Conservation (phyloP, 2,329 filamentous ascomycete species). For the Nemania serpens region DNA sequence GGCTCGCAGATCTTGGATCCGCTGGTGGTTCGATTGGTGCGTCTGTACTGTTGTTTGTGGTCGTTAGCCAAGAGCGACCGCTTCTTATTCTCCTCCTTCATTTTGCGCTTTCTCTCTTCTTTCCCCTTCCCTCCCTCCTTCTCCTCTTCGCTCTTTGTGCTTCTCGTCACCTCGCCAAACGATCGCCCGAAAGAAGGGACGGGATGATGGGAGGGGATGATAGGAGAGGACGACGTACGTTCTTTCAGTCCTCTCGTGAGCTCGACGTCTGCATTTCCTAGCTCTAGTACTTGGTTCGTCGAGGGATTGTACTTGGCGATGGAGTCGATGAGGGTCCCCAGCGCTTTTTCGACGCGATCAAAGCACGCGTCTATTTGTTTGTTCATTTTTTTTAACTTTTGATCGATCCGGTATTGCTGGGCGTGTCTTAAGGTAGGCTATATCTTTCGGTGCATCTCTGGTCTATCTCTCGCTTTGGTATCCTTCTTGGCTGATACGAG, state of each 20-base stretch:
- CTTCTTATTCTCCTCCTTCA: too few species aligned
- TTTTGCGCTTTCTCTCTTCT: too few species aligned
- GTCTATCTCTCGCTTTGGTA: too few species aligned
- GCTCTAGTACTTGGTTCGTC: conserved; percentile 66
- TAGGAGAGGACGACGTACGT: conserved; percentile 48
- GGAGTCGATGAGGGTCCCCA: conserved; percentile 75
- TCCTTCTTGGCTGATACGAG: too few species aligned
- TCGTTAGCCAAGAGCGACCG: too few species aligned
- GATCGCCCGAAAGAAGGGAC: too few species aligned
- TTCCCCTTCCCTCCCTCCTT: too few species aligned
- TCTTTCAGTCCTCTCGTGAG: conserved; percentile 69
- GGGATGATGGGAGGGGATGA: neutral
- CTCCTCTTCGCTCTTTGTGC: too few species aligned
- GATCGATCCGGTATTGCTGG: too few species aligned
- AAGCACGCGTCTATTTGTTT: conserved; percentile 65
- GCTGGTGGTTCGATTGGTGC: conserved; percentile 76
- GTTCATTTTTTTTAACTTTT: conserved; percentile 68
- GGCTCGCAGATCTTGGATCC: conserved; percentile 70
- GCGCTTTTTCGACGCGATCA: conserved; percentile 67
- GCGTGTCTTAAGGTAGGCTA: too few species aligned
- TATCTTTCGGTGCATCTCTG: too few species aligned
- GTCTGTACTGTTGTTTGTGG: conserved; percentile 58
- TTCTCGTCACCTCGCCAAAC: too few species aligned
- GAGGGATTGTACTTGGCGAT: conserved; percentile 83
- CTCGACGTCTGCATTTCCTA: conserved; percentile 71